Evolutionary conservation across 306 rosid genomes (phyloP).

Genomic region (Corylus heterophylla): DNA sequence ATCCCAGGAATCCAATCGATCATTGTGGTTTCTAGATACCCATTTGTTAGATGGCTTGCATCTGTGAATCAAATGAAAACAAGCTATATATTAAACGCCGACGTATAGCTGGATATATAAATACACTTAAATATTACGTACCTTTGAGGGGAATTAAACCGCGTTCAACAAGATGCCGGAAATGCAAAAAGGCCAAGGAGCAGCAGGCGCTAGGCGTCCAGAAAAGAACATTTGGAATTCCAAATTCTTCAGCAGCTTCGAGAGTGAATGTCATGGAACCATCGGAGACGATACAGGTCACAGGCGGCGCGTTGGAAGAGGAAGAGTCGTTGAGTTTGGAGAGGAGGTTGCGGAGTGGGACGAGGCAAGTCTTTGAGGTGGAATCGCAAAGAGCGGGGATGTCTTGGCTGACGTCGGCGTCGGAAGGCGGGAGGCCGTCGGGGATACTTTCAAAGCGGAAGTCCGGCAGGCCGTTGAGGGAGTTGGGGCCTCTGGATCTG

Average conservation of each 20-base stretch:
- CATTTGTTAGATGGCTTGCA: slow-evolving; percentile 33
- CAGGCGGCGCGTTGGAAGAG: neutral
- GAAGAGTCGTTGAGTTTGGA: neutral
- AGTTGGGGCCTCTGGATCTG: slow-evolving; percentile 5
- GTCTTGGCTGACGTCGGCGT: slow-evolving; percentile 22
- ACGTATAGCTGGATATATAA: too few species aligned
- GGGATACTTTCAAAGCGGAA: slow-evolving; percentile 17
- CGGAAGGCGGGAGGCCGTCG: slow-evolving; percentile 13
- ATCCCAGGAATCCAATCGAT: slow-evolving; percentile 47
- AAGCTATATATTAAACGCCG: too few species aligned
- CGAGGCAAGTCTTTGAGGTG: neutral
- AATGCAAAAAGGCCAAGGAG: slow-evolving; percentile 6
- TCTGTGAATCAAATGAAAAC: slow-evolving; percentile 21
- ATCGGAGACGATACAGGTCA: slow-evolving; percentile 16
- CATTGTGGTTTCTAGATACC: slow-evolving; percentile 31
- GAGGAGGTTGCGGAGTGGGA: slow-evolving; percentile 3
- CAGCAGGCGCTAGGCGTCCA: slow-evolving; percentile 7
- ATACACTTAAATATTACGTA: neutral
- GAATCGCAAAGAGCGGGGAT: slow-evolving; percentile 4
- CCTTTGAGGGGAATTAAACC: slow-evolving; percentile 15
- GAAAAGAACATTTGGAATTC: slow-evolving; percentile 7
- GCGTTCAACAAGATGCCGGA: neutral
- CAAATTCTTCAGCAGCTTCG: slow-evolving; percentile 14
- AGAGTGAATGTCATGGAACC: neutral
- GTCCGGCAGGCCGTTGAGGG: slow-evolving; percentile 14